Conservation (phyloP, 75 land plant species). For the Ceratopteris richardii region DNA sequence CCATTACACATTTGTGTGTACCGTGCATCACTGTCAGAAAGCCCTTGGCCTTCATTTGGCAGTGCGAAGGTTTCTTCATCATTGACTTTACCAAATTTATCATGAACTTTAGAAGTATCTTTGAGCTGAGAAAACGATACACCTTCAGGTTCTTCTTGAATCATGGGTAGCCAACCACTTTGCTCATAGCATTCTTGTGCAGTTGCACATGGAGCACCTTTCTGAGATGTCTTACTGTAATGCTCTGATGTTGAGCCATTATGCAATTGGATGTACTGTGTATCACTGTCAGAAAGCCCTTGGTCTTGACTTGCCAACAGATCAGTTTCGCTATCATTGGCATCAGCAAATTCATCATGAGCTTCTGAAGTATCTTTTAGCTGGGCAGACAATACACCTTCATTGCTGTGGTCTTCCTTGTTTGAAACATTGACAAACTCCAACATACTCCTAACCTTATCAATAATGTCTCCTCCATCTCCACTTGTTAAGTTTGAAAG, state of each 20-base stretch:
- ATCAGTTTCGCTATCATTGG: no score
- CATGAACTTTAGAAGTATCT: no score
- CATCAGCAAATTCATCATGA: no score
- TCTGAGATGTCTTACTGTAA: neutral
- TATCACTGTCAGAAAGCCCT: neutral
- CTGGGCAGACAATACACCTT: neutral
- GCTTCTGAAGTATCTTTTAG: no score
- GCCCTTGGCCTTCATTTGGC: no score
- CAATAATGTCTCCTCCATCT: neutral
- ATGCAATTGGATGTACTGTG: no score
- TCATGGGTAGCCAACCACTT: slow-evolving; percentile 52
- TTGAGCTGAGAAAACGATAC: no score
- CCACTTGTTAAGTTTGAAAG: neutral
- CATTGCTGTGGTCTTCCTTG: neutral
- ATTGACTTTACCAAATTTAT: neutral
- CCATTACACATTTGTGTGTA: neutral
- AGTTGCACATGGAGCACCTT: neutral
- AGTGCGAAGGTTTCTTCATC: neutral
- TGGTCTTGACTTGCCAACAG: no score
- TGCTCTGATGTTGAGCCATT: no score
- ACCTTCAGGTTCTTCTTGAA: slow-evolving; percentile 57
- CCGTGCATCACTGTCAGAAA: neutral
- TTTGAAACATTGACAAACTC: neutral
- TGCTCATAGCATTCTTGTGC: slow-evolving; percentile 10
- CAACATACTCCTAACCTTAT: neutral